A percentile compares a stretch with the other conserved stretches of the same genome.
These are phyloP conservation scores for Parastagonospora nodorum DNA, from an alignment of 2,329 filamentous ascomycete genomes.

Conservation along the genomic window DNA sequence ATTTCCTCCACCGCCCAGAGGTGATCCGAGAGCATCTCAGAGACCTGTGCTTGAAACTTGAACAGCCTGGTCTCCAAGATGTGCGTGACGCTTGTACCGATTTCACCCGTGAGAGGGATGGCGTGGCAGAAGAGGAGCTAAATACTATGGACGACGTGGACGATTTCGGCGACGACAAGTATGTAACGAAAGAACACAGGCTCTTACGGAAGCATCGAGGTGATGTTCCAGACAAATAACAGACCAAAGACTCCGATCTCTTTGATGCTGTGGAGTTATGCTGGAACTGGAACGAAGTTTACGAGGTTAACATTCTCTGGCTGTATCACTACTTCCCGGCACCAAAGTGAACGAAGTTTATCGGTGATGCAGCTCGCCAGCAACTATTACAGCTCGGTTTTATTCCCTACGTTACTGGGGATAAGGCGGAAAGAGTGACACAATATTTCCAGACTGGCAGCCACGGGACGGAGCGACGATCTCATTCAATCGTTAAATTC, in stretches of 20 bases:
- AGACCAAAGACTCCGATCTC: slow-evolving; percentile 52
- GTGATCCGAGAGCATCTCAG: slow-evolving; percentile 52
- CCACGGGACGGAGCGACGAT: slow-evolving; percentile 37
- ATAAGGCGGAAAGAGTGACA: slow-evolving; percentile 41
- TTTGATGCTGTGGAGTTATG: slow-evolving; percentile 53
- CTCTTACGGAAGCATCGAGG: slow-evolving; percentile 7
- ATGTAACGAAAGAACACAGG: slow-evolving; percentile 12
- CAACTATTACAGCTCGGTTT: slow-evolving; percentile 51
- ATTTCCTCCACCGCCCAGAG: slow-evolving; percentile 51
- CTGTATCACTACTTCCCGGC: slow-evolving; percentile 55
- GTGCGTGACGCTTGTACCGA: slow-evolving; percentile 59
- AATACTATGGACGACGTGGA: slow-evolving; percentile 15
- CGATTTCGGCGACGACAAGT: slow-evolving; percentile 19
- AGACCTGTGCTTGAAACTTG: slow-evolving; percentile 55
- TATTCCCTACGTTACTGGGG: slow-evolving; percentile 43
- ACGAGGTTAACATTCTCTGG: slow-evolving; percentile 53
- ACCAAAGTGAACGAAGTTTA: slow-evolving; percentile 52
- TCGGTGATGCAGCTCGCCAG: slow-evolving; percentile 45
- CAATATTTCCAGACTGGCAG: slow-evolving; percentile 40
- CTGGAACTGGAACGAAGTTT: slow-evolving; percentile 58
- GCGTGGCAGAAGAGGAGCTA: slow-evolving; percentile 41
- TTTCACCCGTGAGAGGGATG: slow-evolving; percentile 49
- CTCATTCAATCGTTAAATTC: slow-evolving; percentile 43
- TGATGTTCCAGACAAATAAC: slow-evolving; percentile 22
- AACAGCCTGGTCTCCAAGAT: slow-evolving; percentile 55